Evolutionary conservation across 768 basidiomycete species (phyloP).

Genomic region (Rhizopogon vinicolor): DNA sequence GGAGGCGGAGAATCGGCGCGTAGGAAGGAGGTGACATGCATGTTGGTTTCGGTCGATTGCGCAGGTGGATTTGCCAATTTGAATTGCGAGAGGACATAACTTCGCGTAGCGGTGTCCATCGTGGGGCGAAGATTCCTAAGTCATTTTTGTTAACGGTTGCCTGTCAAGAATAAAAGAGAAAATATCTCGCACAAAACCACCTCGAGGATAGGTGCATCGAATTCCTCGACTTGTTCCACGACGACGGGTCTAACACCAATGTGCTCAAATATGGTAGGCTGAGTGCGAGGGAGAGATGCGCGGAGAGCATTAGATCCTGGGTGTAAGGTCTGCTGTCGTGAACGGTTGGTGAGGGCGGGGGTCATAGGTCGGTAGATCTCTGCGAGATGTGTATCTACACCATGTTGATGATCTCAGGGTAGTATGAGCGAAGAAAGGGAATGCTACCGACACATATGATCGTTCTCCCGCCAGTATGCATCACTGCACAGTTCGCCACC

Average conservation of each 20-base stretch:
- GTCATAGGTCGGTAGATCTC: slow-evolving; percentile 32
- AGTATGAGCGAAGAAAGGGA: neutral
- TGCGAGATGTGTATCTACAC: slow-evolving; percentile 21
- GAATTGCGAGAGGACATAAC: slow-evolving; percentile 22
- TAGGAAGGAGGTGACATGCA: slow-evolving; percentile 24
- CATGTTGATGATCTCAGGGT: neutral
- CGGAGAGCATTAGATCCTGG: slow-evolving; percentile 26
- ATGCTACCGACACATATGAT: slow-evolving; percentile 28
- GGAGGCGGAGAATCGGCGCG: slow-evolving; percentile 21
- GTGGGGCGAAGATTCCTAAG: slow-evolving; percentile 28
- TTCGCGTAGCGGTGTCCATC: slow-evolving; percentile 22
- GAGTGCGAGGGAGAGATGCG: slow-evolving; percentile 21
- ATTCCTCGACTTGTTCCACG: slow-evolving; percentile 28
- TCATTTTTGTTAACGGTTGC: slow-evolving; percentile 2
- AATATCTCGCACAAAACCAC: slow-evolving; percentile 35
- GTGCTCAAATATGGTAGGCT: slow-evolving; percentile 15
- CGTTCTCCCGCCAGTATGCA: slow-evolving; percentile 31
- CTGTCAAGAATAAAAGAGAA: neutral
- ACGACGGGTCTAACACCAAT: slow-evolving; percentile 20
- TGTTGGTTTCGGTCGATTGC: slow-evolving; percentile 10
- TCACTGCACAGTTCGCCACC: slow-evolving; percentile 30
- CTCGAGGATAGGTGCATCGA: slow-evolving; percentile 23
- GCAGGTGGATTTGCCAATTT: slow-evolving; percentile 14
- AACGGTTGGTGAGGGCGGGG: slow-evolving; percentile 39
- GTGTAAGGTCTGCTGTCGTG: slow-evolving; percentile 43